Base-by-base conservation (phyloP, 164 flowering plant species). In the Litsea cubeba region DNA sequence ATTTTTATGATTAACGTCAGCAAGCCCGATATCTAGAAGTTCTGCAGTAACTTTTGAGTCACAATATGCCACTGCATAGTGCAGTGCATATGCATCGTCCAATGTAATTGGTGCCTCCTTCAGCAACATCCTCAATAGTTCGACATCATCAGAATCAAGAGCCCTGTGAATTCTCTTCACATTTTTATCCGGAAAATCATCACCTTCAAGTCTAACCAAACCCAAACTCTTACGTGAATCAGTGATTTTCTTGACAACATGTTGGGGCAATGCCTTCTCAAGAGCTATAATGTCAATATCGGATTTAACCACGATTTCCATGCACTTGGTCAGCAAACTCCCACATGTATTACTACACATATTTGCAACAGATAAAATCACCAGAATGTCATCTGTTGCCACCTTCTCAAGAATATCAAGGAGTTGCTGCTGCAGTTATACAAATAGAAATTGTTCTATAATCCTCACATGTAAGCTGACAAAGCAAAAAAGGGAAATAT, bases 121-220 rank as follows among this genome's bases (percentile, higher is more conserved):
- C 28, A 95, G 83, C 15, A 95, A 79, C 94, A 91, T 83, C 67
- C 90, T 81, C 11, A 95, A 88, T 75, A 95, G 74, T 72, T 95
- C 99, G 70, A 95, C 94, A 78, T 93, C 99, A 76, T 93, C 98
- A 1, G 96, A 90, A 32, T 95, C 99, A 72, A 95, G 76, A 30
- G 98, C 98, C 75, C 94, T 78, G 74, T 90, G 91, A 69, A 95
- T 88, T 74, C 94, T 90, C 84, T 79, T 93, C 65, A 87, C 90
- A 67, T 93, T 93, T 79, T 91, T 91, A 75, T 91, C 88, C 46
- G 93, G 96, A 79, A 75, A 82, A 25, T 26, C 76, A 30, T 79
- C 72, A 71, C 65, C 74, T 72, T 81, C 88, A 20, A 81, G 83
- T 8, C 72, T 81, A 50, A 28, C 69, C 25, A 84, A 65, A 15